phyloP scores from a whole-genome alignment of 257 asterid genomes.

The Nyctanthes arbortristis region DNA sequence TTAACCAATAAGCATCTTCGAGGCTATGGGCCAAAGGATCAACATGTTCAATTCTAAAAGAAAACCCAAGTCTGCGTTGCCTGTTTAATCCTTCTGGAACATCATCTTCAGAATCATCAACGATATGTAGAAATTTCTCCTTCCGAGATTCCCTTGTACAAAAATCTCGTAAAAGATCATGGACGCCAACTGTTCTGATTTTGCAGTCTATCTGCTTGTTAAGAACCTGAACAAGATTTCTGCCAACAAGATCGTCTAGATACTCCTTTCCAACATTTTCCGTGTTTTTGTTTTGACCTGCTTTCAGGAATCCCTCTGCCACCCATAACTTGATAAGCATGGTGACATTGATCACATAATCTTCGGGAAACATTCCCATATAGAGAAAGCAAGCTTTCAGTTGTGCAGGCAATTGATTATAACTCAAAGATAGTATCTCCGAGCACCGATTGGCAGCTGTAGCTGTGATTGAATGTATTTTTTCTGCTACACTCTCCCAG shows the following conservation, averaged over 20 bases:
- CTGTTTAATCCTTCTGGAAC: neutral
- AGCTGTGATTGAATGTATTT: neutral
- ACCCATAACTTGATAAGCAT: neutral
- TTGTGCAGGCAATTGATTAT: neutral
- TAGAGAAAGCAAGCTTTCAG: neutral
- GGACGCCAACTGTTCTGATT: neutral
- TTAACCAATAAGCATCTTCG: neutral
- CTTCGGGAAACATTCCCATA: neutral
- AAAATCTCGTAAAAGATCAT: neutral
- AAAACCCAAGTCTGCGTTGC: conserved; percentile 1
- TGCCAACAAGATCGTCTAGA: neutral
- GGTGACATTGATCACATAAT: neutral
- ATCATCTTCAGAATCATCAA: too few species aligned
- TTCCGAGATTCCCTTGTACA: conserved; percentile 22
- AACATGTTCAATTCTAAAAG: neutral
- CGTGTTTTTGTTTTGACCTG: too few species aligned
- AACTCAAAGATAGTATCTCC: neutral
- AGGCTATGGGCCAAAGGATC: neutral
- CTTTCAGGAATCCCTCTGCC: neutral
- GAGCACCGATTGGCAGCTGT: neutral
- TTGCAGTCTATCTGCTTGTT: neutral
- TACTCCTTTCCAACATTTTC: neutral
- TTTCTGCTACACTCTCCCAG: neutral
- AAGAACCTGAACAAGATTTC: neutral
- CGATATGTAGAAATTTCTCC: conserved; percentile 21